A percentile compares a stretch with the other conserved stretches of the same genome.
Evolutionary conservation across 1,284 basidiomycete genomes (phyloP).

Genomic region (Cutaneotrichosporon sp.): DNA sequence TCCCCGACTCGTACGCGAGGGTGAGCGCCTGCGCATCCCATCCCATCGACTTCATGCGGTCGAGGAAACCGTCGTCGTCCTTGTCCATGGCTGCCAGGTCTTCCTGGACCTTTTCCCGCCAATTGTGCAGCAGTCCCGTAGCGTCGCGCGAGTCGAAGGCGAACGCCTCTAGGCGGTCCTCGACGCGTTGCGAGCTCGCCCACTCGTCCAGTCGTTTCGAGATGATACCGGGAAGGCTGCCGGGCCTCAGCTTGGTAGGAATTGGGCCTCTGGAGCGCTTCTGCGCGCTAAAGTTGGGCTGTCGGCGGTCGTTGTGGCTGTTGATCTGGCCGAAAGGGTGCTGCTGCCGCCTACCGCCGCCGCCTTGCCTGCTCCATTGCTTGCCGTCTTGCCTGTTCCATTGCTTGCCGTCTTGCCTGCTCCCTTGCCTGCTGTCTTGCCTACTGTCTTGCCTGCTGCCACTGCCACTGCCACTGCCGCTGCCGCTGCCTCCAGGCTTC

Average conservation of each 20-base stretch:
- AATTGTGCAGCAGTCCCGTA: conserved; percentile 5
- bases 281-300: conserved; percentile 2
- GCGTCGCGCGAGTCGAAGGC: conserved; percentile 29
- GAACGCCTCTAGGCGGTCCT: conserved; percentile 30
- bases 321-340: background rate
- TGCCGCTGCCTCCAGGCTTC: background rate
- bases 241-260: conserved; percentile 8
- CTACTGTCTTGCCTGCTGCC: too few species aligned
- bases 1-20: conserved; percentile 32
- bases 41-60: conserved; percentile 23
- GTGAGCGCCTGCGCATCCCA: conserved; percentile 35
- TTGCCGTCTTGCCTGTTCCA: background rate
- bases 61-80: conserved; percentile 15
- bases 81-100: conserved; percentile 13
- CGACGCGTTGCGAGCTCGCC: conserved; percentile 28
- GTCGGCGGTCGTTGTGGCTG: background rate
- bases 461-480: too few species aligned
- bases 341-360: background rate
- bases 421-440: too few species aligned
- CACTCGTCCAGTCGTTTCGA: conserved; percentile 35
- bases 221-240: conserved; percentile 21
- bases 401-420: background rate
- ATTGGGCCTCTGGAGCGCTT: background rate
- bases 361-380: background rate
- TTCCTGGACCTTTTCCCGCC: conserved; percentile 4